A percentile compares a stretch with the other conserved stretches of the same genome.
Evolutionary conservation across 352 stramenopile species (phyloP).

Genomic region (Aphanomyces astaci): DNA sequence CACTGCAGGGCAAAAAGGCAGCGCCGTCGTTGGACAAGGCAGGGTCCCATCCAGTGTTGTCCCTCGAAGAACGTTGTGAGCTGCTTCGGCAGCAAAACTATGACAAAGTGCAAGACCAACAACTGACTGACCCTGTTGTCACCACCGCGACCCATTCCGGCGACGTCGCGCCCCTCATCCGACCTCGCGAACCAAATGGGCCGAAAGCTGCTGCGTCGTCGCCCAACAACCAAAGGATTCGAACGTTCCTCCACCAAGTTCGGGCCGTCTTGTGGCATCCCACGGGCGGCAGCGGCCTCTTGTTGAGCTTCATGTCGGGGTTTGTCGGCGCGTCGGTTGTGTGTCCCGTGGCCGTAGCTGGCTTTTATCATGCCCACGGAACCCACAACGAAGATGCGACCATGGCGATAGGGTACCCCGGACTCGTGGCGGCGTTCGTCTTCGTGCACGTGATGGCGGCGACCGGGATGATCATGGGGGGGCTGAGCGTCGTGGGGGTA

Average conservation of each 20-base stretch:
- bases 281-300: neutral
- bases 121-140: neutral
- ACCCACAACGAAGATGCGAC: neutral
- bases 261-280: neutral
- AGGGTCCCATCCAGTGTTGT: neutral
- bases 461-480: neutral
- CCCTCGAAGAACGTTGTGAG: neutral
- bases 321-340: neutral
- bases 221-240: neutral
- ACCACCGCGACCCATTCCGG: neutral
- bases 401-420: neutral
- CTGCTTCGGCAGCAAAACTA: constrained; percentile 12
- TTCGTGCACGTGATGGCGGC: constrained; percentile 6
- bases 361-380: constrained; percentile 3
- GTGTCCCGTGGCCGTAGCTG: constrained; percentile 10
- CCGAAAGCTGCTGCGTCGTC: neutral
- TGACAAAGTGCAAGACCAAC: constrained; percentile 1
- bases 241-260: neutral
- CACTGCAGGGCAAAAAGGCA: neutral
- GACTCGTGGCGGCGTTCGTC: neutral
- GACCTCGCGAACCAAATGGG: neutral
- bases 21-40: neutral
- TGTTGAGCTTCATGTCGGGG: neutral
- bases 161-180: neutral
- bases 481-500: neutral